phyloP scores from a whole-genome alignment of 2,329 filamentous ascomycete genomes.

The Microsporum canis region DNA sequence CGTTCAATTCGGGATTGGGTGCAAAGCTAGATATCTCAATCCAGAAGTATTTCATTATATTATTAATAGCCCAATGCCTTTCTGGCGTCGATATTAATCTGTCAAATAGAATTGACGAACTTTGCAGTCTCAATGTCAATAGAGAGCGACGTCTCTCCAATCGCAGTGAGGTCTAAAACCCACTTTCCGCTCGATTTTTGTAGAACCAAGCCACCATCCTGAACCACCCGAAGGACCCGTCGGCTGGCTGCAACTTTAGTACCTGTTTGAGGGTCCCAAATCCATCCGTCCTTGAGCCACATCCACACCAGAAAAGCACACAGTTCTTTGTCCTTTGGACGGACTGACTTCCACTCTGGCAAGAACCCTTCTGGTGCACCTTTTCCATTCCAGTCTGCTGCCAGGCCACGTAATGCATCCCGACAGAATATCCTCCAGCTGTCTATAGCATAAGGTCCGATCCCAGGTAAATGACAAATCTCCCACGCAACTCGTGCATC shows the following conservation, averaged over 20 bases:
- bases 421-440: slow-evolving; percentile 92
- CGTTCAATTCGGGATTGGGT: not conserved
- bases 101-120: not conserved
- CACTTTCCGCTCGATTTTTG: slow-evolving; percentile 31
- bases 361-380: slow-evolving; percentile 46
- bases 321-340: slow-evolving; percentile 79
- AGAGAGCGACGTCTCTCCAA: not conserved
- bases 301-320: slow-evolving; percentile 78
- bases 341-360: slow-evolving; percentile 82
- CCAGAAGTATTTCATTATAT: not conserved
- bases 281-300: slow-evolving; percentile 78
- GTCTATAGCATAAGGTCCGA: slow-evolving; percentile 70
- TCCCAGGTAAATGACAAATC: slow-evolving; percentile 68
- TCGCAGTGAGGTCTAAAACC: slow-evolving; percentile 19
- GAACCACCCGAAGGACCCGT: slow-evolving; percentile 29
- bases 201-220: slow-evolving; percentile 31
- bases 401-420: slow-evolving; percentile 58
- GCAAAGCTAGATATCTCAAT: not conserved
- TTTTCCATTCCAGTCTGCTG: slow-evolving; percentile 54
- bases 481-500: slow-evolving; percentile 57
- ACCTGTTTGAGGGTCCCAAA: slow-evolving; percentile 66
- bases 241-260: slow-evolving; percentile 31
- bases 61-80: not conserved
- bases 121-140: not conserved
- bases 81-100: not conserved